A percentile compares a stretch with the other conserved stretches of the same genome.
These are phyloP conservation scores for Jaltomata sinuosa DNA, from an alignment of 257 asterid species.

Conservation along the genomic window DNA sequence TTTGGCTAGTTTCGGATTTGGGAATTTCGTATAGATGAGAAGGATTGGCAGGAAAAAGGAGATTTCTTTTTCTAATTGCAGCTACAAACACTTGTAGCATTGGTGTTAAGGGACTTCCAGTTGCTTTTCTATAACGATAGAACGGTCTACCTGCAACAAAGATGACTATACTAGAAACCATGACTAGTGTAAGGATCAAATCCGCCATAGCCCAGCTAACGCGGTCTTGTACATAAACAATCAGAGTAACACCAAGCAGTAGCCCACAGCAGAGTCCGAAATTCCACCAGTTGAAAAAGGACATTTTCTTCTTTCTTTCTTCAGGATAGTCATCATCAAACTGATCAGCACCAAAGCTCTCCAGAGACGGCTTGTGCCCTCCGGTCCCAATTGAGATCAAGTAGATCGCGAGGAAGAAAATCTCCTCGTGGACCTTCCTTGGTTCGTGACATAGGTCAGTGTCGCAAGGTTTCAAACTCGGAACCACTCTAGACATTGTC, in stretches of 20 bases:
- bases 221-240: constrained; percentile 53
- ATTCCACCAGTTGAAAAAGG: constrained; percentile 89
- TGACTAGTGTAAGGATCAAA: constrained; percentile 44
- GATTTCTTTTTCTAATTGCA: constrained; percentile 35
- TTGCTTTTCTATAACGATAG: constrained; percentile 39
- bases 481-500: constrained; percentile 12
- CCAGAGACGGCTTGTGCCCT: constrained; percentile 77
- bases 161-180: constrained; percentile 34
- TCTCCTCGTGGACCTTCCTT: constrained; percentile 6
- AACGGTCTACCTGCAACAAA: constrained; percentile 35
- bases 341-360: constrained; percentile 71
- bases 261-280: constrained; percentile 56
- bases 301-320: constrained; percentile 41
- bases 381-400: constrained; percentile 50
- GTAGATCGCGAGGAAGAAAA: constrained; percentile 60
- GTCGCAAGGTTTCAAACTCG: constrained; percentile 18
- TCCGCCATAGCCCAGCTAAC: constrained; percentile 53
- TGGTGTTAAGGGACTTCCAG: constrained; percentile 70
- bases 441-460: constrained; percentile 10
- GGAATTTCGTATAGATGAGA: constrained; percentile 51
- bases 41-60: constrained; percentile 22
- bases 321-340: constrained; percentile 39
- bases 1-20: constrained; percentile 21
- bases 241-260: constrained; percentile 42
- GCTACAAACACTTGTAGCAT: constrained; percentile 62